Evolutionary conservation across 2,329 filamentous ascomycete genomes (phyloP), one percentile per base, ranked within the genome.

Genomic region (Pseudohalonectria lignicola): DNA sequence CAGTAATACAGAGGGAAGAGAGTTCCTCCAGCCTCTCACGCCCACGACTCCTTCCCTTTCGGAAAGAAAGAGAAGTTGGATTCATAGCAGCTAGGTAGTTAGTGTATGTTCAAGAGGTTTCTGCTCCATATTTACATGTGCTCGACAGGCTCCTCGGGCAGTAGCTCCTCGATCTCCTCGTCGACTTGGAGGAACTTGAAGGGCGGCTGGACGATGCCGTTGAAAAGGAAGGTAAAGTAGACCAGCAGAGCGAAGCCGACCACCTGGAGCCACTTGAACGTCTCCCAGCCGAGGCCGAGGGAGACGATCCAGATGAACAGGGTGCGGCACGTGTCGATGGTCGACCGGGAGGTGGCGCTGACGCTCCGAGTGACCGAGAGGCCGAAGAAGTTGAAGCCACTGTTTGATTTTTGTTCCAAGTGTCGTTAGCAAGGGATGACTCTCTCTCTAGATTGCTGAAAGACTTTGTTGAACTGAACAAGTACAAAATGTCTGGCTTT

Each of bases 231-330:
- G 2, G 90, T 98, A 47, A 92, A 93, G 56, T 95, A 98, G 12
- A 98, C 92, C 26, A 98, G 72, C 47, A 95, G 64, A 2, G 66
- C 83, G 50, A 98, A 98, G 2, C 92, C 92, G 3, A 76, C 57
- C 12, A 98, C 86, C 62, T 98, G 92, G 6, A 98, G 74, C 82
- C 86, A 93, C 63, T 96, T 96, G 74, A 98, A 96, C 0, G 77
- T 80, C 64, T 98, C 92, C 92, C 92, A 98, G 43, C 88, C 88
- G 2, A 98, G 74, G 4, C 83, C 86, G 4, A 98, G 74, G 15
- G 86, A 94, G 12, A 94, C 85, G 20, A 98, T 73, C 92, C 92
- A 98, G 61, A 98, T 96, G 64, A 98, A 96, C 1, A 98, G 74
- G 0, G 92, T 98, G 30, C 90, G 79, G 68, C 88, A 96, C 1